Base-by-base conservation (phyloP, 108 stramenopile species). In the Cyclotella choctawhatcheeana region DNA sequence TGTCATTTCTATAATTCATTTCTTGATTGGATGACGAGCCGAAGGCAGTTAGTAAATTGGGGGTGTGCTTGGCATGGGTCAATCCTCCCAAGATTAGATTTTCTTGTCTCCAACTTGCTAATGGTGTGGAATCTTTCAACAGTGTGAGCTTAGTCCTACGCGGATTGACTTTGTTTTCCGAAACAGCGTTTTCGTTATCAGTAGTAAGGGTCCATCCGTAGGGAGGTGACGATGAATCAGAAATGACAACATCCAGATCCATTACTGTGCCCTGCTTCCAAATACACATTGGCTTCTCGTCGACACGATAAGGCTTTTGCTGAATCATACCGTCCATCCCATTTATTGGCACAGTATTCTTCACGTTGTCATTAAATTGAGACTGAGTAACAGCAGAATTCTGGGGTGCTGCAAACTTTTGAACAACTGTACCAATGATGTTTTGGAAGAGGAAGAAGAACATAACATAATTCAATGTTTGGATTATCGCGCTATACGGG, bases 221-320 rank as follows among this genome's bases (percentile, higher is more conserved):
- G 16, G 81, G 81, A 32, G 47, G 63, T 47, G 58, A 25, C 4
- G 71, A 50, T 1, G 76, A 77, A 43, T 82, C 77, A 10, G 81
- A 47, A 43, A 82, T 53, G 2, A 78, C 31, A 0, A 82, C 71
- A 48, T 77, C 76, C 22, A 82, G 58, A 54, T 82, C 81, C 81
- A 82, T 82, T 18, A 73, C 56, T 26, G 81, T 79, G n/a, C 81
- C 81, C 24, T 62, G 59, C 7, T 40, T 35, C 81, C 81, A 82
- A 0, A 82, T 71, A 47, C 76, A 78, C 14, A 45, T 14, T 8
- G 79, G 79, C 30, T 81, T 77, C n/a, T 31, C 40, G 1, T 43
- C 18, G 55, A 40, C 37, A 40, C 34, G 21, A 12, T 45, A 55
- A 25, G 22, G 35, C 24, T 34, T 44, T 30, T 40, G 32, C 37